Base-by-base conservation (phyloP, 208 protist genomes). In the Trypanosoma mega region DNA sequence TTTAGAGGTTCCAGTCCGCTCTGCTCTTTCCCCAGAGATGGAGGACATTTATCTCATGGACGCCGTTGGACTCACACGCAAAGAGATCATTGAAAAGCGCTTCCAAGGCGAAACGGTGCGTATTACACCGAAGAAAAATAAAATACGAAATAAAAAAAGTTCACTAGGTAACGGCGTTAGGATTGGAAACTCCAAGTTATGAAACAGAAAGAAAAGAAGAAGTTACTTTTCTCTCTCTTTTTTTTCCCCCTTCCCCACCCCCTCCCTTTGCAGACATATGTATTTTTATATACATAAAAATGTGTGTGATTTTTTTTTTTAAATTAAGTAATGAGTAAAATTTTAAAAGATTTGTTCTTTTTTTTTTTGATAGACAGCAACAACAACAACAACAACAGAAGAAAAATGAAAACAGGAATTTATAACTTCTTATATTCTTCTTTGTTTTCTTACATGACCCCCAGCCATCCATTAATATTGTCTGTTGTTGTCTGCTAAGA, bases 21-120 rank as follows among this genome's bases (percentile, higher is more conserved):
- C 70, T 11, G 72, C 85, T 64, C 66, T 65, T 20, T 57, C 72
- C 21, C 66, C 76, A 30, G 43, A 76, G 31, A 63, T 78, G 45
- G 87, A 94, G 51, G 80, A 82, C 34, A 26, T 89, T 14, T 63
- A 68, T 44, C 66, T 71, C 31, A 69, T 91, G 62, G 73, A 84
- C 34, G 34, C 41, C 6, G 14, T 88, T 1, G 84, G 80, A 2
- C 55, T 80, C 34, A 76, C 77, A 12, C 82, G 82, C 2, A 63
- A 62, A 8, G 76, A 92, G 50, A 68, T 81, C 50, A 62, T 89
- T 39, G 43, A 66, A 36, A 20, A 31, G 29, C 49, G 43, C 14
- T 16, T 73, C 16, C 14, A 29, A 21, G 51, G 50, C n/a, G n/a
- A 51, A 39, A 14, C 46, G 0, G 24, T 63, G 11, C 6, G 3